Evolutionary conservation across 2,329 filamentous ascomycete genomes (phyloP).

Genomic region (Xylariaceae sp.): DNA sequence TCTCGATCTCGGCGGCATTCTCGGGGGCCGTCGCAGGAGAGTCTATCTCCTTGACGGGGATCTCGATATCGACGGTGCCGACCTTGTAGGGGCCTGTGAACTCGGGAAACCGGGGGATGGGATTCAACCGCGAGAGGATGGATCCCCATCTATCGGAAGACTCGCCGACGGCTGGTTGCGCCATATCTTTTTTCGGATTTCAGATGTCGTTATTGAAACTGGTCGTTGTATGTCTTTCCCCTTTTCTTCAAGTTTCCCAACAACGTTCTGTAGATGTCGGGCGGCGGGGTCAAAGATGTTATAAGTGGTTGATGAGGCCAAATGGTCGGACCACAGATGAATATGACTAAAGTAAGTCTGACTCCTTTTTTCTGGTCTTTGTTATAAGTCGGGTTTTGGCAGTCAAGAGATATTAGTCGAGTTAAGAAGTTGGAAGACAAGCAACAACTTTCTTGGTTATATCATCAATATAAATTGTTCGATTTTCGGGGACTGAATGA

Average conservation of each 20-base stretch:
- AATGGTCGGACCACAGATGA: too few relatives aligned
- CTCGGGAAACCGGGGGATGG: constrained; percentile 65
- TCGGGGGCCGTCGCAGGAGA: constrained; percentile 50
- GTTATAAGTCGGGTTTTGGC: too few relatives aligned
- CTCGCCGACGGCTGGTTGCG: constrained; percentile 20
- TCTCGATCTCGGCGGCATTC: constrained; percentile 56
- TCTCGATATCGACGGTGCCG: constrained; percentile 74
- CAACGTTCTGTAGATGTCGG: not conserved
- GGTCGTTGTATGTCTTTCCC: not conserved
- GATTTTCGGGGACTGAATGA: not conserved
- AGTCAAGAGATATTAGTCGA: too few relatives aligned
- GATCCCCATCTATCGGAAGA: constrained; percentile 38
- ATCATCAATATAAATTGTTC: not conserved
- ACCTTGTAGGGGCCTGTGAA: constrained; percentile 76
- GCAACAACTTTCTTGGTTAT: too few relatives aligned
- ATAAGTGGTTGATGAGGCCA: not conserved
- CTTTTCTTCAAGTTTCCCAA: not conserved
- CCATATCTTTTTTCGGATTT: constrained; percentile 14
- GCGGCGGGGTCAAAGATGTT: not conserved
- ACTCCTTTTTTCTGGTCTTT: not conserved
- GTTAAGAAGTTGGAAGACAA: not conserved
- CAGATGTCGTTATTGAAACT: not conserved
- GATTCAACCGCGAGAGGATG: constrained; percentile 55
- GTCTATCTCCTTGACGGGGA: constrained; percentile 58
- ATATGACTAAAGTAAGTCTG: not conserved